Conservation (phyloP, 176 grass and related monocot genomes). For the Aechmea fasciata region DNA sequence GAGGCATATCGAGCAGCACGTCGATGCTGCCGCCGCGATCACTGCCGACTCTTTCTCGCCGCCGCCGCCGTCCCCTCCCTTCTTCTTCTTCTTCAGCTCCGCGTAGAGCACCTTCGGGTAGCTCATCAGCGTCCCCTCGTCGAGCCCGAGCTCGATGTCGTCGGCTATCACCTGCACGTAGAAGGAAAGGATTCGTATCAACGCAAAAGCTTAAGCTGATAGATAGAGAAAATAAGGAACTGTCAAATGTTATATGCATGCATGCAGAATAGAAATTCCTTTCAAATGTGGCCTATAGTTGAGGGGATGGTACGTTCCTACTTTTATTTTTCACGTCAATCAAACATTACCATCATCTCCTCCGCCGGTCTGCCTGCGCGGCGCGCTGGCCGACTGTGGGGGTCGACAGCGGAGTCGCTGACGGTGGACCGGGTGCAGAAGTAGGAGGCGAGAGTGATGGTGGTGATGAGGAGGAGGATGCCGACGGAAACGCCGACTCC, state of each 20-base stretch:
- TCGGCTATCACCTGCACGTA: not conserved
- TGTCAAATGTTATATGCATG: no score
- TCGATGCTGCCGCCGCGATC: conserved; percentile 25
- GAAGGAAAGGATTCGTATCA: no score
- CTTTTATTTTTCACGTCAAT: no score
- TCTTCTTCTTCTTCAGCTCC: conserved; percentile 21
- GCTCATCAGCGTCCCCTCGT: conserved; percentile 47
- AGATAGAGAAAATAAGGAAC: no score
- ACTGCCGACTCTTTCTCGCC: no score
- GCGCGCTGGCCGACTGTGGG: not conserved
- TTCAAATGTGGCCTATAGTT: no score
- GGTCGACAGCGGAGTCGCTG: not conserved
- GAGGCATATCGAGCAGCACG: conserved; percentile 81
- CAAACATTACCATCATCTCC: not conserved
- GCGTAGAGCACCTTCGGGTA: conserved; percentile 45
- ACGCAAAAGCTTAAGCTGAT: no score
- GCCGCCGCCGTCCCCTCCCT: not conserved
- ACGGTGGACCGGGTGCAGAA: conserved; percentile 44
- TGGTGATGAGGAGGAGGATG: conserved; percentile 58
- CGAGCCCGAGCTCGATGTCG: conserved; percentile 44
- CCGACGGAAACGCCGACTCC: conserved; percentile 58
- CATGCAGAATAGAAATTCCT: no score
- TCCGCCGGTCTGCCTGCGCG: not conserved
- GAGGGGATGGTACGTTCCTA: no score
- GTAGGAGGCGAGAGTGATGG: conserved; percentile 51